These are phyloP conservation scores for Ceriops zippeliana DNA, from an alignment of 345 rosid genomes.

Conservation along the genomic window DNA sequence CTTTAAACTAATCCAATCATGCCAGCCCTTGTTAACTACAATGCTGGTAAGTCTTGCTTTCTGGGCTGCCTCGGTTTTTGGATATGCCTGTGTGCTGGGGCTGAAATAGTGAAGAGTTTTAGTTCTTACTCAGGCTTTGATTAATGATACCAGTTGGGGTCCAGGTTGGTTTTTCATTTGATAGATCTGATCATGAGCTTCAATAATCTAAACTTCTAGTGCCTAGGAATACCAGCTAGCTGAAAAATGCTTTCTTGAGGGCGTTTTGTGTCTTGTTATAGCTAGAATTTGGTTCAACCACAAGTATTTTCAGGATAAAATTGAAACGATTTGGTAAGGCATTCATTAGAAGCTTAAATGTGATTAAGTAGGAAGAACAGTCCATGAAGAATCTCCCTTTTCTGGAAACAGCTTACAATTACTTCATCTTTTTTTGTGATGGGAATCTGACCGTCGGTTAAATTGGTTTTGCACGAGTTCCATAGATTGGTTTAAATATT, in stretches of 20 bases:
- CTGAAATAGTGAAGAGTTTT: too few species aligned
- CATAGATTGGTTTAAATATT: conserved; percentile 33
- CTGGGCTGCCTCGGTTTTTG: neutral
- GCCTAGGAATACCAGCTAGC: too few species aligned
- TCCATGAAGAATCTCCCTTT: neutral
- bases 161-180: neutral
- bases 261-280: too few species aligned
- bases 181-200: neutral
- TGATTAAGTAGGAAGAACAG: conserved; percentile 1
- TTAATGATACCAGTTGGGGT: neutral
- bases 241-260: too few species aligned
- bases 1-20: conserved; percentile 34
- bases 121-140: too few species aligned
- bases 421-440: neutral
- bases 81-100: neutral
- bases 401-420: neutral
- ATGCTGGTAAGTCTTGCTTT: conserved; percentile 32
- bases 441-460: neutral
- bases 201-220: too few species aligned
- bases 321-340: too few species aligned
- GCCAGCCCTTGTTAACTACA: conserved; percentile 61
- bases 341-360: neutral
- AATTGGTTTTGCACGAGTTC: conserved; percentile 26
- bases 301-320: too few species aligned
- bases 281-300: too few species aligned